Evolutionary conservation across 805 yeast genomes (phyloP).

Genomic region (Wickerhamomyces tratensis): DNA sequence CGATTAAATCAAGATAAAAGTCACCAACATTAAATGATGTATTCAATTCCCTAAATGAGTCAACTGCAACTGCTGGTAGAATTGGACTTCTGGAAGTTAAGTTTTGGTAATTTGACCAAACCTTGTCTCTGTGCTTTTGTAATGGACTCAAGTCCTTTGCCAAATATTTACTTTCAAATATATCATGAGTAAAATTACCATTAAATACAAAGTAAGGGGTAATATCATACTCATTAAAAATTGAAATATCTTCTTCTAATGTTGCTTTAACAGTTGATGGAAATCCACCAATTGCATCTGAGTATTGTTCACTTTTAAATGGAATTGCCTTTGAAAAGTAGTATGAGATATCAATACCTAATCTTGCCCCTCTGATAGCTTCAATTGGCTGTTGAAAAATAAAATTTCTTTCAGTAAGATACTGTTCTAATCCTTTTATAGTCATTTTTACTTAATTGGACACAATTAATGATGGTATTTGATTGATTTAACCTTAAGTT

Average conservation of each 20-base stretch:
- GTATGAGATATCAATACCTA: conserved; percentile 82
- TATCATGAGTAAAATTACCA: conserved; percentile 41
- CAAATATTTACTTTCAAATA: conserved; percentile 26
- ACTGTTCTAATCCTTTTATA: conserved; percentile 56
- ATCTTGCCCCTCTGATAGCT: conserved; percentile 49
- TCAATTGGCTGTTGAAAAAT: conserved; percentile 55
- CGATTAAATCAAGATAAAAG: conserved; percentile 45
- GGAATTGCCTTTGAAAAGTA: conserved; percentile 56
- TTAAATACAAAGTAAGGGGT: conserved; percentile 76
- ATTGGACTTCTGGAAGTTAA: conserved; percentile 10
- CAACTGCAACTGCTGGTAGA: conserved; percentile 23
- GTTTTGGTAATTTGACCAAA: conserved; percentile 30
- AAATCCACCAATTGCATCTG: conserved; percentile 75
- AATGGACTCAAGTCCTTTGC: conserved; percentile 21
- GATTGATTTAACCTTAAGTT: too few relatives aligned
- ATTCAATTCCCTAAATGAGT: conserved; percentile 41
- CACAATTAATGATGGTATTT: too few relatives aligned
- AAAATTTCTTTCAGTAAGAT: conserved; percentile 56
- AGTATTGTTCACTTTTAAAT: conserved; percentile 54
- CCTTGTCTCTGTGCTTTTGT: conserved; percentile 32
- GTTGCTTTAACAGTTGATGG: conserved; percentile 51
- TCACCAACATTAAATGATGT: conserved; percentile 41
- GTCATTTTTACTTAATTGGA: conserved; percentile 1
- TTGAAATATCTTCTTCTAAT: conserved; percentile 52
- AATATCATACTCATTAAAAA: conserved; percentile 49